phyloP scores from a whole-genome alignment of 305 asterid genomes.

The Petunia hybrid region DNA sequence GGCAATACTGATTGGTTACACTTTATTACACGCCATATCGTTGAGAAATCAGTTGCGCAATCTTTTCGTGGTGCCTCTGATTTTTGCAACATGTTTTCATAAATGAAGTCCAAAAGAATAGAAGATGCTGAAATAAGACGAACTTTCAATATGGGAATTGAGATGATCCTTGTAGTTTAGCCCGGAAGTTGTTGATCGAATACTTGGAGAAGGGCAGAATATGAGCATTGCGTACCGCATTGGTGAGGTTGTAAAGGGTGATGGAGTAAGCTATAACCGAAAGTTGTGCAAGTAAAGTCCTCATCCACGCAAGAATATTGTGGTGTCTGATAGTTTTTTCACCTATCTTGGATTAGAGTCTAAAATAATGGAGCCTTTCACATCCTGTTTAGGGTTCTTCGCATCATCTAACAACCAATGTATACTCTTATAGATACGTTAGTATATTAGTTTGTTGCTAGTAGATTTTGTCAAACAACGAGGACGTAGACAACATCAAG shows the following conservation, averaged over 20 bases:
- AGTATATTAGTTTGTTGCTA: background rate
- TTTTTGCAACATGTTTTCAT: background rate
- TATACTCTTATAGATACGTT: background rate
- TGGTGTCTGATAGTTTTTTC: background rate
- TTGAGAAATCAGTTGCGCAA: background rate
- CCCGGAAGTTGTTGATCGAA: constrained; percentile 66
- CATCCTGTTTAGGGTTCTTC: background rate
- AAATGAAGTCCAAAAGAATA: constrained; percentile 69
- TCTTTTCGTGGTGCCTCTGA: background rate
- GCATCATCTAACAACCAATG: background rate
- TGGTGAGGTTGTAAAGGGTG: constrained; percentile 78
- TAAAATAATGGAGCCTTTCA: constrained; percentile 16
- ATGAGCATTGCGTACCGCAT: constrained; percentile 48
- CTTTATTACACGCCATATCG: background rate
- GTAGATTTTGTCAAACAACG: too few species aligned
- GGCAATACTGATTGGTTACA: background rate
- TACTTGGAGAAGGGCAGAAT: constrained; percentile 50
- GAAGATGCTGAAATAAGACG: constrained; percentile 85
- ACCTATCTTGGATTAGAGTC: background rate
- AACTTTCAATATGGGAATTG: constrained; percentile 93
- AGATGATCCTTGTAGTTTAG: constrained; percentile 86
- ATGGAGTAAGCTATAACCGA: constrained; percentile 63
- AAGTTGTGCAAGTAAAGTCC: background rate
- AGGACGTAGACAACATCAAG: too few species aligned
- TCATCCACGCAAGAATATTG: too few species aligned